A percentile compares a stretch with the other conserved stretches of the same genome.
Evolutionary conservation across 352 stramenopile species (phyloP).

Genomic region (Globisporangium camurandrum): DNA sequence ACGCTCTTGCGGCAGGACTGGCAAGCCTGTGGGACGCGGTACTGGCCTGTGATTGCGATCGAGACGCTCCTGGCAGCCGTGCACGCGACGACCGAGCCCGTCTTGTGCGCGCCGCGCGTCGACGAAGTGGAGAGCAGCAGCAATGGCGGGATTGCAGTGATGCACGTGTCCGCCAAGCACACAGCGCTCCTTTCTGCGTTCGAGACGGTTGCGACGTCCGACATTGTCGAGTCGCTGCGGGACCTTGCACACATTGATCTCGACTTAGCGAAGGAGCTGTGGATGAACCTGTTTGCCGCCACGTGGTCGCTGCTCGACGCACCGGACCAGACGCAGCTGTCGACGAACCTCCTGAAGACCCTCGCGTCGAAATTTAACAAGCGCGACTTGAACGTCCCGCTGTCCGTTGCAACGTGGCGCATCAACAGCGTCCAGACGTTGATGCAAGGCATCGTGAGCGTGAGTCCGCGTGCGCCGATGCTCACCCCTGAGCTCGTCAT

Average conservation of each 20-base stretch:
- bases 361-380: slow-evolving; percentile 86
- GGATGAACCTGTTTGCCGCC: slow-evolving; percentile 66
- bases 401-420: slow-evolving; percentile 36
- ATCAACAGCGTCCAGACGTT: slow-evolving; percentile 85
- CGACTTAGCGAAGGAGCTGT: slow-evolving; percentile 79
- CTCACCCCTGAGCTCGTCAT: slow-evolving; percentile 80
- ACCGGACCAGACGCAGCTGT: slow-evolving; percentile 48
- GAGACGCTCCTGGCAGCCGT: slow-evolving; percentile 62
- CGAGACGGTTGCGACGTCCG: slow-evolving; percentile 20
- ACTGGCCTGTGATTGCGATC: slow-evolving; percentile 77
- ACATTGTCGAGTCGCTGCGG: slow-evolving; percentile 49
- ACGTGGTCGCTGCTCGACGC: slow-evolving; percentile 39
- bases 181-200: slow-evolving; percentile 23
- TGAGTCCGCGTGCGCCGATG: slow-evolving; percentile 46
- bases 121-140: neutral
- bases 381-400: slow-evolving; percentile 70
- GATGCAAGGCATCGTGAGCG: slow-evolving; percentile 63
- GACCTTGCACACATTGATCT: slow-evolving; percentile 75
- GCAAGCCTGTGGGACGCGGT: slow-evolving; percentile 79
- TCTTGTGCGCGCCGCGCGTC: slow-evolving; percentile 7
- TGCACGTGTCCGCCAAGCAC: neutral
- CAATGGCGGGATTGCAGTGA: neutral
- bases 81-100: slow-evolving; percentile 10
- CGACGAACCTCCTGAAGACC: slow-evolving; percentile 61
- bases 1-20: slow-evolving; percentile 78